phyloP scores from a whole-genome alignment of 2,329 filamentous ascomycete genomes.

The Calycina herbarum region DNA sequence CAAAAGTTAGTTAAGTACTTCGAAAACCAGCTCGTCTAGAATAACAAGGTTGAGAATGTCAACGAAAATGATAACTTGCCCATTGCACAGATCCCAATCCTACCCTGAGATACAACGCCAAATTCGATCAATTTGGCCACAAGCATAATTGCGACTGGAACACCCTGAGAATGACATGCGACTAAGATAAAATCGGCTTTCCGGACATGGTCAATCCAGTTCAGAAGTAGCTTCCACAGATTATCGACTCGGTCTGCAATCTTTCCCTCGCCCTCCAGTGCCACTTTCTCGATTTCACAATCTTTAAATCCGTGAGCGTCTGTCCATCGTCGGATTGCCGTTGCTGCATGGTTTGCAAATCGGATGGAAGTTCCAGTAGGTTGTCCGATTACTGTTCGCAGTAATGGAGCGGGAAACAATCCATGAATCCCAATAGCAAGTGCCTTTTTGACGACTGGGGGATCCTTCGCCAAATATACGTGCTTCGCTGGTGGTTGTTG shows the following conservation, averaged over 20 bases:
- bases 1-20: constrained; percentile 8
- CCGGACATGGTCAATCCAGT: constrained; percentile 90
- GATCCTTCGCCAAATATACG: constrained; percentile 68
- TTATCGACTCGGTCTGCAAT: constrained; percentile 88
- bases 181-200: constrained; percentile 86
- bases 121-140: constrained; percentile 90
- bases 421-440: constrained; percentile 90
- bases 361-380: constrained; percentile 93
- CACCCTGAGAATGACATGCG: constrained; percentile 94
- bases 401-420: constrained; percentile 81
- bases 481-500: constrained; percentile 63
- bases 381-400: constrained; percentile 90
- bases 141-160: constrained; percentile 90
- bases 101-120: constrained; percentile 74
- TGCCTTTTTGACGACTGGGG: constrained; percentile 76
- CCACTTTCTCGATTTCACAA: constrained; percentile 87
- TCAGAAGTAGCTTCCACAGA: constrained; percentile 89
- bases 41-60: not conserved
- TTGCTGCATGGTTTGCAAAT: constrained; percentile 84
- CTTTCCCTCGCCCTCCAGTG: constrained; percentile 90
- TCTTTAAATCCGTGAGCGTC: constrained; percentile 70
- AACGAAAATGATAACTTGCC: constrained; percentile 39
- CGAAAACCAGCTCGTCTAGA: not conserved
- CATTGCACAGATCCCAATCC: constrained; percentile 84
- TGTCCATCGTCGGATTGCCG: constrained; percentile 81